phyloP scores from a whole-genome alignment of 75 land plant genomes.

The Cupressus sempervirens region DNA sequence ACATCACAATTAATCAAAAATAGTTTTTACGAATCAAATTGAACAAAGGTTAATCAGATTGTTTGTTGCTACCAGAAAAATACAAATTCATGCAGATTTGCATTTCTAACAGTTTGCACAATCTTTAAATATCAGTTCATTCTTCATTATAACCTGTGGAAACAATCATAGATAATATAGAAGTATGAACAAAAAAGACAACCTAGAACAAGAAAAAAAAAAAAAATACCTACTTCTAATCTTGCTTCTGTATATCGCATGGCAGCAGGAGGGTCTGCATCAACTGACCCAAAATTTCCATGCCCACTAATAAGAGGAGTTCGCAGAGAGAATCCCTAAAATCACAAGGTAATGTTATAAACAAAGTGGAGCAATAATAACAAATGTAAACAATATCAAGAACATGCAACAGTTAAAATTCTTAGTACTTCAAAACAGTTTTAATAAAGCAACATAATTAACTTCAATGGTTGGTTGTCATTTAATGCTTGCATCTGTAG shows the following conservation, averaged over 20 bases:
- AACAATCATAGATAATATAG: background rate
- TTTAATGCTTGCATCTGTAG: no score
- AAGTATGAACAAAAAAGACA: background rate
- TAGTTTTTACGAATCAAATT: background rate
- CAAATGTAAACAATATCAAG: background rate
- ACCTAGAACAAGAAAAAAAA: constrained; percentile 7
- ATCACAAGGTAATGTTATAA: background rate
- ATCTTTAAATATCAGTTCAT: background rate
- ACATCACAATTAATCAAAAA: background rate
- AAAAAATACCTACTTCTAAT: constrained; percentile 58
- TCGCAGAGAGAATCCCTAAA: constrained; percentile 80
- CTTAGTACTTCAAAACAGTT: no score
- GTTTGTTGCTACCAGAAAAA: background rate
- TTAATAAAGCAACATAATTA: no score
- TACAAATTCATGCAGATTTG: background rate
- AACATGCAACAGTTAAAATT: background rate
- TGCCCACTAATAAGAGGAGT: constrained; percentile 86
- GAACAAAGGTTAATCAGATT: background rate
- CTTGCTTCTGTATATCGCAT: constrained; percentile 99
- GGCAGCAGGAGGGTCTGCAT: constrained; percentile 99
- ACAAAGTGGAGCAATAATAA: background rate
- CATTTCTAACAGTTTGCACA: background rate
- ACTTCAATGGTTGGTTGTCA: no score
- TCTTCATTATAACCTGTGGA: background rate
- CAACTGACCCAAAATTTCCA: constrained; percentile 98